Evolutionary conservation across 805 yeast genomes (phyloP), one percentile per base, ranked within the genome.

Genomic region (Candida quercuum): DNA sequence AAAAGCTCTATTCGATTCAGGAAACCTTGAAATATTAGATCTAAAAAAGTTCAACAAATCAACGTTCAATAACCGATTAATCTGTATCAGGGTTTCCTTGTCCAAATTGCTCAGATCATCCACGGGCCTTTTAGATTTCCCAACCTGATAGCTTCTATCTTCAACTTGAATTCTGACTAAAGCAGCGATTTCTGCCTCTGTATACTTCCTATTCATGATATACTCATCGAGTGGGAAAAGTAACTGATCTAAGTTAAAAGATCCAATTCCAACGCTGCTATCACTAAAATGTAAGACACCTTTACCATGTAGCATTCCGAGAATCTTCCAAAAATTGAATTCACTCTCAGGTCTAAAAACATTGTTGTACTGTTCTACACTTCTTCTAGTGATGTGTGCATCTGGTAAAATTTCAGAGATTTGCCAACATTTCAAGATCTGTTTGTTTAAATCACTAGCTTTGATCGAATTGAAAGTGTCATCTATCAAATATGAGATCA

Each of bases 151-250:
- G 17, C 20, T 12, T 27, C 17, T 13, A 25, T 34, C 19, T 31
- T 27, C 15, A 33, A 35, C 19, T 39, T 45, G 45, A 7, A 38
- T 14, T 33, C 43, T 46, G 5, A 44, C 38, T 4, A 40, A 17
- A 3, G 47, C 40, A 8, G 51, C 56, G 20, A 65, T 60, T 25
- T 64, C 69, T n/a, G 45, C 47, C 30, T 64, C 67, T 2, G 54
- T 42, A n/a, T 58, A 36, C 28, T 54, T 57, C n/a, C 38, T 47
- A 37, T 63, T 63, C 11, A 35, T 27, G 6, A 66, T 56, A 11
- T 40, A 47, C 38, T 66, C 71, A 37, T 64, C 66, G 2, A 40
- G 36, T 1, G 71, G 71, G 38, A 64, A 64, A 21, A 66, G 32
- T 14, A 63, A 38, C 15, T 57, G 49, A 30, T 63, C 61, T 12